Base-by-base conservation (phyloP, 352 stramenopile genomes). In the Phytophthora pisi region DNA sequence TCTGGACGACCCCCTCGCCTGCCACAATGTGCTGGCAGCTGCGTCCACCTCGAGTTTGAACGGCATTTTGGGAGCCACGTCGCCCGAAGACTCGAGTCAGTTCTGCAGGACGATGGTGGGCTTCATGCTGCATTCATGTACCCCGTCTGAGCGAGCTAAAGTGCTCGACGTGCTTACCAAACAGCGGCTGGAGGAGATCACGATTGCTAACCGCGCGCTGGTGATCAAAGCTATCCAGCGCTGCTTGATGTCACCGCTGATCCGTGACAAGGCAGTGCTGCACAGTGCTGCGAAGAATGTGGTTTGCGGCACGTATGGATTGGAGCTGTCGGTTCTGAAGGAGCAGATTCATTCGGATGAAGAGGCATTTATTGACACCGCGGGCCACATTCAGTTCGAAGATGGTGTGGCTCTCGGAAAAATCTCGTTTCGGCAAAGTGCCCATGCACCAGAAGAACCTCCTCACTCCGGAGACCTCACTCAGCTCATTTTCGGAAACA, bases 41-140 rank as follows among this genome's bases (percentile, higher is more conserved):
- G 85, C 74, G 2, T 92, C 86, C 0, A 72, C 76, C 2, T 59
- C 82, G 26, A 93, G 78, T 71, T 59, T 95, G 4, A 95, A 95
- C 56, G 86, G 81, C 10, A 93, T 95, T 26, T 71, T 95, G 10
- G 78, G 81, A 0, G 88, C 88, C 5, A 95, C 81, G 5, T 93
- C 88, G 9, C 88, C 88, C 1, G 77, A 92, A 51, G 64, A 86
- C 53, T 92, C 86, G 49, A 90, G 78, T 52, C 70, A 91, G 62
- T 93, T 90, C 47, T 88, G 82, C 68, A 87, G 77, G 57, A 94
- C 83, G 16, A 94, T 95, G 88, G 91, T 87, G 7, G 82, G 84
- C 53, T 95, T 95, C 63, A 93, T 95, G 86, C 75, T 95, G 51
- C 82, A 92, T 38, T 82, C 84, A 31, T 90, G 82, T 31, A 64